Evolutionary conservation across 2,329 filamentous ascomycete genomes (phyloP), one percentile per base, ranked within the genome.

Genomic region (Colletotrichum agaves): DNA sequence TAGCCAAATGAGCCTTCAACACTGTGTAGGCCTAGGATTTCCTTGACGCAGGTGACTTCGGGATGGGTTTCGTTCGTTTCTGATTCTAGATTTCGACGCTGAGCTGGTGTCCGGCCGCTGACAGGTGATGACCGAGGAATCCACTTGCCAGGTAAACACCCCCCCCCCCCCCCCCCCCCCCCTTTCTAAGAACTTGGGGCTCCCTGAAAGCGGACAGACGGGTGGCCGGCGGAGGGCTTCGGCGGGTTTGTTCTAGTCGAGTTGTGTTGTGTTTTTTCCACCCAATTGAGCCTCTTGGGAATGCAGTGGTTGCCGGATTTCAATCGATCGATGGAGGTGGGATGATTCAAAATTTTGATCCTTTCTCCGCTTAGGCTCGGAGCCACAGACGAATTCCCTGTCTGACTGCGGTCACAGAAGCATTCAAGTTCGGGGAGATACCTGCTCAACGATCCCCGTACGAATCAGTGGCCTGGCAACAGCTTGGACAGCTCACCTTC

Each of bases 31-130:
- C 35, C 35, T 46, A 61, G 50, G 58, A 46, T 21, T 63, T 59
- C 53, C 41, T 63, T 59, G 56, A 67, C 56, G 37, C 66, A 69
- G 63, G 66, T 67, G 62, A 69, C 66, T 62, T 62, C 49, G 56
- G 53, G 53, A 68, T 64, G 47, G 65, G 65, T 68, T 68, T 68
- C 65, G 65, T 68, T 68, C 65, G 65, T 68, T 68, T 64, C 43
- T 52, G 65, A 68, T 65, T 67, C 66, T 69, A 69, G 66, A 67
- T 69, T 67, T 65, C 27, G 66, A 65, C 61, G 53, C 61, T 65
- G 61, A 65, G 43, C 46, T 68, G 39, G 53, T 55, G 19, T 21
- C 37, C 19, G 35, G 7, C 23, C 35, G 47, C 61, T 65, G 61
- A 55, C 65, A 64, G 61, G 44, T 68, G 39, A 65, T 47, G 61